phyloP scores from a whole-genome alignment of 176 grass and related monocot genomes.

The Poa pratensis region DNA sequence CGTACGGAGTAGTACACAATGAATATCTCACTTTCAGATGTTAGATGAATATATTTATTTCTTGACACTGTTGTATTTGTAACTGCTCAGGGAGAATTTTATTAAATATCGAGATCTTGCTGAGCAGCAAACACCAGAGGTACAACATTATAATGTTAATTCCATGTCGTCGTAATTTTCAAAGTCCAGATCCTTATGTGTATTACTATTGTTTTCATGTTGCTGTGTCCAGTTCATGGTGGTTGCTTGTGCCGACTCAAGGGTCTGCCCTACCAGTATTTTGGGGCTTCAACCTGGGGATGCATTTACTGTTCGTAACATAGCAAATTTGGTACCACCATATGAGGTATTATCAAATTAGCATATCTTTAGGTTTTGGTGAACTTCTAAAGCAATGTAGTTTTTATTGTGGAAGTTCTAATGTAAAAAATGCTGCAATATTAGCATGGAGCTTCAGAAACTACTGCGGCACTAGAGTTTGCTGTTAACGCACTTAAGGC shows the following conservation, averaged over 20 bases:
- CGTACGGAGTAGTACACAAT: not conserved
- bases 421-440: slow-evolving; percentile 25
- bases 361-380: slow-evolving; percentile 3
- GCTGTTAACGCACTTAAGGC: slow-evolving; percentile 71
- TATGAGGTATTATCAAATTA: slow-evolving; percentile 58
- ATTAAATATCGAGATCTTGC: slow-evolving; percentile 71
- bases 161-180: not conserved
- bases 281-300: slow-evolving; percentile 94
- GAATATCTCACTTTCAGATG: slow-evolving; percentile 33
- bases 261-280: slow-evolving; percentile 82
- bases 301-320: slow-evolving; percentile 88
- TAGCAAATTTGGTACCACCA: slow-evolving; percentile 95
- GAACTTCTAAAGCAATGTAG: not conserved
- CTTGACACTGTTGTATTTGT: slow-evolving; percentile 28
- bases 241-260: slow-evolving; percentile 89
- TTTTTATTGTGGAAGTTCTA: slow-evolving; percentile 38
- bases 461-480: slow-evolving; percentile 93
- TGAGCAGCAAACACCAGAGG: slow-evolving; percentile 81
- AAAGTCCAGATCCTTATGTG: not conserved
- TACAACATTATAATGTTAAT: slow-evolving; percentile 32
- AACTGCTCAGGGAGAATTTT: slow-evolving; percentile 58
- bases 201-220: slow-evolving; percentile 39
- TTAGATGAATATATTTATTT: slow-evolving; percentile 7
- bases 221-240: slow-evolving; percentile 86
- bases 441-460: slow-evolving; percentile 84